Evolutionary conservation across 1,139 yeast genomes (phyloP), one percentile per base, ranked within the genome.

Genomic region (Taphrina deformans): DNA sequence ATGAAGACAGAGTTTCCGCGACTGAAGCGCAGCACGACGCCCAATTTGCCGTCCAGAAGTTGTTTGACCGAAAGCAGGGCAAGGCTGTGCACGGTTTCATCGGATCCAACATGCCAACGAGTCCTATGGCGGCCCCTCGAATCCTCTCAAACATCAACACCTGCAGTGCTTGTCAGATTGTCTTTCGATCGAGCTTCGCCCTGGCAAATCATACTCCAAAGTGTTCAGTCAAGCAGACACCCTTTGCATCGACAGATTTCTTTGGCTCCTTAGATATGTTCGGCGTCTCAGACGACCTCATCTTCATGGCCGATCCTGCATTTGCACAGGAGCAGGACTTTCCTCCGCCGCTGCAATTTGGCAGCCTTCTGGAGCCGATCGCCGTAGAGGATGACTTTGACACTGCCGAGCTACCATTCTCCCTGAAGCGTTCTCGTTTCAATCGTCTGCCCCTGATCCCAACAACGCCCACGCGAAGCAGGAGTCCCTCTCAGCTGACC

Each of bases 211-310:
- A 35, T 40, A 26, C 56, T 12, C 45, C 50, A 14, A 52, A 33
- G 29, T 59, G 63, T 33, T 40, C 40, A 12, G 63, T 59, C 46
- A 59, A 59, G 31, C 63, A 59, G 33, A 44, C 63, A 14, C 63
- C 63, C 2, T 59, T 59, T 23, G 40, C 46, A 12, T 51, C 63
- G 12, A 23, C 50, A 7, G 63, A 59, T 14, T 59, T 50, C 16
- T 38, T 48, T 14, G 56, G 31, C 9, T 51, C 63, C 16, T 24
- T 46, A 12, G 62, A 58, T n/a, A 51, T 51, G 40, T 51, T 51
- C 18, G 27, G 24, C 41, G n/a, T 51, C 3, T 31, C 55, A 12
- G 55, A 51, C 18, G 55, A 51, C 27, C 38, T 31, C 27, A 7
- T 31, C 14, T 23, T 33, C 6, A 51, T 51, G 55, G 2, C 40